Base-by-base conservation (phyloP, 2,329 filamentous ascomycete genomes). In the Xylariaceae sp. region DNA sequence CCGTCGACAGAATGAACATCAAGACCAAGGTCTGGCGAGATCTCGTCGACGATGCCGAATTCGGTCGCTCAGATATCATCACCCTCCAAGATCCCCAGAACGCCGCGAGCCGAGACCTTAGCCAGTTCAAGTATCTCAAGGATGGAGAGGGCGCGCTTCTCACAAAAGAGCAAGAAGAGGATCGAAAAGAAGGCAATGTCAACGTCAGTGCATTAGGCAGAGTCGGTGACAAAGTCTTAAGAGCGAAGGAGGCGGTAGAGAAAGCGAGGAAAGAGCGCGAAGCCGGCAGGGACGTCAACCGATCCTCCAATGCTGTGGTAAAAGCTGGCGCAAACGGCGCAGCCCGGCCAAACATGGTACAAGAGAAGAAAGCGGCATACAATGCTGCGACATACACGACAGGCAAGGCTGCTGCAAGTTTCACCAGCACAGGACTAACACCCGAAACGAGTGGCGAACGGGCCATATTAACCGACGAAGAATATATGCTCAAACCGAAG, bases 11-110 rank as follows among this genome's bases (percentile, higher is more conserved):
- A 58, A 80, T 98, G 71, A 98, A 98, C 66, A 85, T 98, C 67
- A 97, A 97, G 72, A 78, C 89, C 40, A 97, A 96, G 77, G 86
- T 94, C 72, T 98, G 93, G 93, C 79, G 76, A 54, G 93, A 98
- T 67, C 70, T 98, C 35, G 78, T 97, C 7, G 88, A 86, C 59
- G 92, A 98, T 57, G 77, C 83, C 51, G 86, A 90, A 48, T 98
- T 98, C 60, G 80, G 80, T 22, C 80, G 93, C 51, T 87, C 87
- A 57, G 93, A 98, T 66, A 92, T 98, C 49, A 95, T 98, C 61
- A 96, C 90, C 0, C 72, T 98, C 8, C 94, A 98, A 64, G 93
- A 98, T 64, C 93, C 93, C 10, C 91, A 95, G 63, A 95, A 95
- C 64, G 74, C 93, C 17, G 83, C 86, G 45, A 82, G 83, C 44